A percentile compares a stretch with the other conserved stretches of the same genome.
Evolutionary conservation across 495 filamentous ascomycete genomes (phyloP).

Genomic region (Hypoxylon fragiforme): DNA sequence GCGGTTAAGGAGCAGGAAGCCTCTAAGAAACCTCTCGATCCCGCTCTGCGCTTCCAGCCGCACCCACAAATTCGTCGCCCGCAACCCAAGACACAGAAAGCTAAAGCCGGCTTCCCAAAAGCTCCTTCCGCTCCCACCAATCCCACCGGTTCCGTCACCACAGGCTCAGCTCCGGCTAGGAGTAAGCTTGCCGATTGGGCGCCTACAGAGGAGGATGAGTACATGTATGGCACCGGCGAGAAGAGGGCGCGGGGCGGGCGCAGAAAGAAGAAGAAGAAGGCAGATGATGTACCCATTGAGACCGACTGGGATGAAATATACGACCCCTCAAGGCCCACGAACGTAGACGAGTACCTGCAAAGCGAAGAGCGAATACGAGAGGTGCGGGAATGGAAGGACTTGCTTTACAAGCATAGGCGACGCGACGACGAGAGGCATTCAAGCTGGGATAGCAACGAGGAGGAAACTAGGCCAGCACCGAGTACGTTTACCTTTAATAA

Average conservation of each 20-base stretch:
- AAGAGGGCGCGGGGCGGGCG: slow-evolving; percentile 77
- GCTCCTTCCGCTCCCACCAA: slow-evolving; percentile 30
- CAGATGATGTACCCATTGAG: slow-evolving; percentile 58
- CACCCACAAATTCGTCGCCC: slow-evolving; percentile 57
- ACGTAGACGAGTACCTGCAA: slow-evolving; percentile 80
- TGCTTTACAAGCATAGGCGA: slow-evolving; percentile 76
- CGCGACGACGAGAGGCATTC: slow-evolving; percentile 41
- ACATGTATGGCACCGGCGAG: slow-evolving; percentile 50
- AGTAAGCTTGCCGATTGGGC: slow-evolving; percentile 85
- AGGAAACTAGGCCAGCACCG: slow-evolving; percentile 52
- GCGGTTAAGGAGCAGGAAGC: slow-evolving; percentile 57
- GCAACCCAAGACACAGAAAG: slow-evolving; percentile 67
- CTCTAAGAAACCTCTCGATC: slow-evolving; percentile 72
- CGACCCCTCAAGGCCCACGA: slow-evolving; percentile 81
- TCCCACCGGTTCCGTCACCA: slow-evolving; percentile 4
- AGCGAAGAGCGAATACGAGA: slow-evolving; percentile 83
- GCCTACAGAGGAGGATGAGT: slow-evolving; percentile 68
- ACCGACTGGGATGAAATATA: slow-evolving; percentile 95
- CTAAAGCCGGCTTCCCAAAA: slow-evolving; percentile 63
- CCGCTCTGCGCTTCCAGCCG: slow-evolving; percentile 87
- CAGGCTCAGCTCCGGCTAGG: slow-evolving; percentile 48
- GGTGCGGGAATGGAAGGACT: slow-evolving; percentile 84
- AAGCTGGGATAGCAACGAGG: slow-evolving; percentile 63
- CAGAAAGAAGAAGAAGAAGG: slow-evolving; percentile 80
- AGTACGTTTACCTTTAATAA: slow-evolving; percentile 44